These are phyloP conservation scores for Seminavis robusta DNA, from an alignment of 108 stramenopile species.

Conservation along the genomic window DNA sequence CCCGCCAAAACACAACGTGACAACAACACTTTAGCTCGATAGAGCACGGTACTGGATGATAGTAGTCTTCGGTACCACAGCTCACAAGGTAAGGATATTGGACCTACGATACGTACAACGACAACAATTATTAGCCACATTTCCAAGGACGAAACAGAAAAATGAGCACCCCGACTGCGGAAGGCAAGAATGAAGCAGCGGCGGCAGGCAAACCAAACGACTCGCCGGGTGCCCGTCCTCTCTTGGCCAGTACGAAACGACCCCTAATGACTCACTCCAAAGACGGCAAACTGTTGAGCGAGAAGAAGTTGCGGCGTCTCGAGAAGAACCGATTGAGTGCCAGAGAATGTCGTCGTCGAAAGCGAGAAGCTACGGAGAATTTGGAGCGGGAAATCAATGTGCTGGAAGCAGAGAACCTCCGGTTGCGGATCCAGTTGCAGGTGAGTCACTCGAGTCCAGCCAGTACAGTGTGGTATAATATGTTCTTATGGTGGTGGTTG, in stretches of 20 bases:
- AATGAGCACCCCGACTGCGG: no score
- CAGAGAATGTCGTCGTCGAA: constrained; percentile 77
- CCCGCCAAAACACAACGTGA: no score
- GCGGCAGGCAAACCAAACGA: no score
- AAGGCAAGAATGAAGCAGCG: no score
- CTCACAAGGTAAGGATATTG: no score
- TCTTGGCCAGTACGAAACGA: constrained; percentile 1
- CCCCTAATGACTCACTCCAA: constrained; percentile 7
- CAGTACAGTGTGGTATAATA: background rate
- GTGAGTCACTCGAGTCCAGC: constrained; percentile 14
- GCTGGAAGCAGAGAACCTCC: constrained; percentile 87
- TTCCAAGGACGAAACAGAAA: no score
- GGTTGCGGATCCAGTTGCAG: constrained; percentile 81
- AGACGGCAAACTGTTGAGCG: constrained; percentile 42
- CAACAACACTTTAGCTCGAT: no score
- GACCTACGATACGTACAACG: no score
- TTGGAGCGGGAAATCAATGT: constrained; percentile 76
- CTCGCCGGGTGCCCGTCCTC: background rate
- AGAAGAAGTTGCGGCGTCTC: constrained; percentile 79
- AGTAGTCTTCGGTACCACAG: no score
- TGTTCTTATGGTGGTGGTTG: background rate
- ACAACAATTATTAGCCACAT: no score
- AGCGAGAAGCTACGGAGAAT: constrained; percentile 79
- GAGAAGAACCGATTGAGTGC: constrained; percentile 87
- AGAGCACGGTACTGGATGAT: no score